Conservation (phyloP, 441 rosid genomes). For the Aleurites moluccanus region DNA sequence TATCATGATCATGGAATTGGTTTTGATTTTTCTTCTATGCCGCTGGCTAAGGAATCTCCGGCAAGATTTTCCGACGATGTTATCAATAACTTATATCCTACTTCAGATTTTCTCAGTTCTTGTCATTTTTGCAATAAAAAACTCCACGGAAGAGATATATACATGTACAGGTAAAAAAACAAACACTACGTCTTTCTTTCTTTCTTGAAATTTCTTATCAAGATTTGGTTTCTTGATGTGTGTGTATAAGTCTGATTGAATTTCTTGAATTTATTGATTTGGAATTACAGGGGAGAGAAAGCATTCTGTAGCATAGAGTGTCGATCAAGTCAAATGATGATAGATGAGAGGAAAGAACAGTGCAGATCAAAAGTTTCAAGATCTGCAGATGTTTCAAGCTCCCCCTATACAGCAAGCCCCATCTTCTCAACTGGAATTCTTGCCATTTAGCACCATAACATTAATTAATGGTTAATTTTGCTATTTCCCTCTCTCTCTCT, state of each 20-base stretch:
- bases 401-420: conserved; percentile 45
- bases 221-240: background rate
- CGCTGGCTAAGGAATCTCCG: conserved; percentile 19
- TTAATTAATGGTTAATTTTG: background rate
- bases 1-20: conserved; percentile 34
- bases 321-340: conserved; percentile 51
- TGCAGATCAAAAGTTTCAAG: conserved; percentile 48
- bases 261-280: background rate
- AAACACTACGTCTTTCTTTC: background rate
- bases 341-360: conserved; percentile 51
- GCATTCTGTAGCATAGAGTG: conserved; percentile 73
- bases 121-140: conserved; percentile 59
- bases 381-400: conserved; percentile 39
- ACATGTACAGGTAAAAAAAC: conserved; percentile 63
- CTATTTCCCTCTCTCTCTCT: too few relatives aligned
- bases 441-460: conserved; percentile 39
- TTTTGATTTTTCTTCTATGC: conserved; percentile 15
- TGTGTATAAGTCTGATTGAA: too few relatives aligned
- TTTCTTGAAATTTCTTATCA: background rate
- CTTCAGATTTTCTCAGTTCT: conserved; percentile 49
- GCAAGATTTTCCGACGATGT: conserved; percentile 28
- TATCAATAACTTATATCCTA: conserved; percentile 30
- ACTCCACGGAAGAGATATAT: conserved; percentile 62
- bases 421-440: conserved; percentile 65
- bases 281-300: conserved; percentile 59